A percentile compares a stretch with the other conserved stretches of the same genome.
Evolutionary conservation across 2,329 filamentous ascomycete species (phyloP).

Genomic region (Penicillium concentricum): DNA sequence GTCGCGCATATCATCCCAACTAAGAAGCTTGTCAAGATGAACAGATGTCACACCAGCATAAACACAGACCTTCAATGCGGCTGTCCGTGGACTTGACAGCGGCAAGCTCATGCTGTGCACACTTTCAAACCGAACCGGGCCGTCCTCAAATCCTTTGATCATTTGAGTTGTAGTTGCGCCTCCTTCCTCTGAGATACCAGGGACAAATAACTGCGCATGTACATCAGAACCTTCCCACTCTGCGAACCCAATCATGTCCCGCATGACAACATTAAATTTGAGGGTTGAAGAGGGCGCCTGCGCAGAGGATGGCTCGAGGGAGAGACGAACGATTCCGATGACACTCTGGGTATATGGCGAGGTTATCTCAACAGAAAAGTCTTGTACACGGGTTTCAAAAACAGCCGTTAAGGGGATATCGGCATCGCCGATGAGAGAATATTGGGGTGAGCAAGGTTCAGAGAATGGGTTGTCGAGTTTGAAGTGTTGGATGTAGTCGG

Average conservation of each 20-base stretch:
- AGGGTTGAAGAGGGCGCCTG: slow-evolving; percentile 87
- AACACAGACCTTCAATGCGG: slow-evolving; percentile 79
- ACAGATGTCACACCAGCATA: slow-evolving; percentile 89
- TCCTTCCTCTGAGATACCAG: slow-evolving; percentile 82
- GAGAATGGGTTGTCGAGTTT: slow-evolving; percentile 90
- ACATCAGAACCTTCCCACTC: slow-evolving; percentile 95
- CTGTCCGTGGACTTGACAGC: slow-evolving; percentile 69
- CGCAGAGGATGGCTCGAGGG: slow-evolving; percentile 88
- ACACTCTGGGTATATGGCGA: slow-evolving; percentile 91
- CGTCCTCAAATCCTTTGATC: slow-evolving; percentile 90
- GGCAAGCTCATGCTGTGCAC: slow-evolving; percentile 97
- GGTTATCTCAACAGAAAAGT: slow-evolving; percentile 85
- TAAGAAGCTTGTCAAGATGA: slow-evolving; percentile 94
- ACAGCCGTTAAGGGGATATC: slow-evolving; percentile 91
- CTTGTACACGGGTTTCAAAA: slow-evolving; percentile 90
- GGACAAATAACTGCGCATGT: slow-evolving; percentile 94
- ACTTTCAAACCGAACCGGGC: slow-evolving; percentile 89
- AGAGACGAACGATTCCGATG: slow-evolving; percentile 85
- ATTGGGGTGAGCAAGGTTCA: slow-evolving; percentile 86
- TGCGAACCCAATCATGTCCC: slow-evolving; percentile 89
- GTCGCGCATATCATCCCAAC: slow-evolving; percentile 98
- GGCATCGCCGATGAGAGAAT: slow-evolving; percentile 87
- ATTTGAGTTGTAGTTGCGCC: slow-evolving; percentile 94
- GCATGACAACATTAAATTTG: slow-evolving; percentile 99
- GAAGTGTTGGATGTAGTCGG: slow-evolving; percentile 91